phyloP scores from a whole-genome alignment of 305 asterid genomes.

The Rubia balearica region DNA sequence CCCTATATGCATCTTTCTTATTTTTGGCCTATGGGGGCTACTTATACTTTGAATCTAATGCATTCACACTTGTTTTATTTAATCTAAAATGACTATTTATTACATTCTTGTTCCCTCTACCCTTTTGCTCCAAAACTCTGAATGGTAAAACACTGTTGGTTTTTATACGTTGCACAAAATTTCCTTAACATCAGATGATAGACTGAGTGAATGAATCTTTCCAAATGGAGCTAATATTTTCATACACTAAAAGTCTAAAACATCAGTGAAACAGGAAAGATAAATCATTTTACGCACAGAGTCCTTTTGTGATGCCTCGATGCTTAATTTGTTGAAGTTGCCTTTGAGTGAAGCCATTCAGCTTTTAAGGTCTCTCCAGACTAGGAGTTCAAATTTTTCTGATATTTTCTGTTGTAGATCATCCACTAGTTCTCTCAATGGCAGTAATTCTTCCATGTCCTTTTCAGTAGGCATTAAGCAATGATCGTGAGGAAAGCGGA shows the following conservation, averaged over 20 bases:
- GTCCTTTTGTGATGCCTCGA: slow-evolving; percentile 65
- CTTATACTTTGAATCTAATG: not conserved
- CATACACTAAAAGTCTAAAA: not conserved
- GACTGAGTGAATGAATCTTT: not conserved
- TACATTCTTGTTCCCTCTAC: not conserved
- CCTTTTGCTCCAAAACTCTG: not conserved
- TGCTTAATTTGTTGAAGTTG: slow-evolving; percentile 47
- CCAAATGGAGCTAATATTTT: not conserved
- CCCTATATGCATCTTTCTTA: no score
- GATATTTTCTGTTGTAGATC: slow-evolving; percentile 59
- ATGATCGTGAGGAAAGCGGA: slow-evolving; percentile 38
- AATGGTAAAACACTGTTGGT: no score
- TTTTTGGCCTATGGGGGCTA: not conserved
- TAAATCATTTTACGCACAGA: slow-evolving; percentile 17
- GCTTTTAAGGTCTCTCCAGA: slow-evolving; percentile 52
- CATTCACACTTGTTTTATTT: not conserved
- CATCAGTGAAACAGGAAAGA: no score
- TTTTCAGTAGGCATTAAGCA: slow-evolving; percentile 39
- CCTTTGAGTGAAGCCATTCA: slow-evolving; percentile 45
- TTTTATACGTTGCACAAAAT: no score
- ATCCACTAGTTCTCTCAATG: slow-evolving; percentile 58
- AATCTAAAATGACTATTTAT: not conserved
- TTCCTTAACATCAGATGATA: no score
- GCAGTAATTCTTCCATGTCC: slow-evolving; percentile 67
- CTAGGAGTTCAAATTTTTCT: slow-evolving; percentile 74